Base-by-base conservation (phyloP, 768 basidiomycete species). In the Leucosporidium scottii region DNA sequence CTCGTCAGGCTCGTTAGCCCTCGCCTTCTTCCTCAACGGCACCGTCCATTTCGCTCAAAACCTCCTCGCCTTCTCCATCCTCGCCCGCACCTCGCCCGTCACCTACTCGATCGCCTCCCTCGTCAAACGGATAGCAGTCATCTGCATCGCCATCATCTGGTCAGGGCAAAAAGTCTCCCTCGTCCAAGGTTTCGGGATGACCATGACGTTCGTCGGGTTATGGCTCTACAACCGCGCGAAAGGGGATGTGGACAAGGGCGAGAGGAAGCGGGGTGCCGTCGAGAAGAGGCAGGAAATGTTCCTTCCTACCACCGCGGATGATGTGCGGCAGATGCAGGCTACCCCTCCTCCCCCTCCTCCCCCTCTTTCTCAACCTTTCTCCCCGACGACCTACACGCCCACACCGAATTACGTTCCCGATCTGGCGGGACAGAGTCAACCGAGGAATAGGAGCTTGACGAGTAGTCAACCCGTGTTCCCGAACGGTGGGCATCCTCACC, bases 81-180 rank as follows among this genome's bases (percentile, higher is more conserved):
- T 99, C 58, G 87, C 94, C 2, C 91, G 90, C 34, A 94, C 92
- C 4, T 97, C 94, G 17, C 94, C 96, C 25, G 96, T 99, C 73
- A 98, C 96, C 0, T 99, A 99, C 80, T 94, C 91, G 61, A 98
- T 99, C 78, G 96, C 96, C 4, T 96, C 92, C 5, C 85, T 99
- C 75, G 86, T 97, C 81, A 99, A 99, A 79, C 91, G 96, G 30
- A 93, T 99, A 64, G 92, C 87, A 56, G 96, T 99, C 75, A 99
- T 99, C 76, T 93, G 92, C 81, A 89, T 97, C 74, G 96, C 96
- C 25, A 90, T 99, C 76, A 82, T 93, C 60, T 99, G 94, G 94
- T 98, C 97, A 81, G 86, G 84, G 64, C 94, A 97, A 80, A 77
- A 82, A 47, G 85, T 97, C 23, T 88, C 93, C 68, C 85, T 84